Evolutionary conservation across 208 protist species (phyloP), one percentile per base, ranked within the genome.

Genomic region (Blastocrithidia nonstop): DNA sequence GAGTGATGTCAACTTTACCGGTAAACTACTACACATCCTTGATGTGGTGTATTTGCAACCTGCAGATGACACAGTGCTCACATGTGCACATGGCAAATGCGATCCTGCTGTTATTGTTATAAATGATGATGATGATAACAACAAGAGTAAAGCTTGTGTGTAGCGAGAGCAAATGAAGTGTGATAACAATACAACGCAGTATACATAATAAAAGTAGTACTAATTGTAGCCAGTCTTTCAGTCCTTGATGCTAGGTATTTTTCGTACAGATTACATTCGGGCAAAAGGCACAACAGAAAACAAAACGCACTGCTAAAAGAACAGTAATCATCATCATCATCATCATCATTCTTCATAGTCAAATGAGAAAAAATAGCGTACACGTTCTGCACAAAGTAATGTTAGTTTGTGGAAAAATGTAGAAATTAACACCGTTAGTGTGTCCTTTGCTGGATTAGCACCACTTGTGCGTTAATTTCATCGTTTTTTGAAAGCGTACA

Each of bases 351-450:
- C n/a, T n/a, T n/a, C n/a, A n/a, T n/a, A n/a, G n/a, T n/a, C n/a
- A n/a, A n/a, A n/a, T n/a, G n/a, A n/a, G n/a, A n/a, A n/a, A n/a
- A n/a, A n/a, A n/a, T n/a, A n/a, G n/a, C n/a, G n/a, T n/a, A n/a
- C n/a, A n/a, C n/a, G n/a, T n/a, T n/a, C 40, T 15, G 38, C 24
- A 6, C 36, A 19, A 4, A 67, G 58, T 28, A 60, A 45, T 4
- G 67, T 54, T 23, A 49, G 45, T 26, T 48, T 64, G 29, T 88
- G 70, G 71, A 85, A 82, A 50, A 96, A 98, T 61, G 91, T 98
- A n/a, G 95, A 98, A 58, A 76, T 98, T 32, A 98, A 98, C 66
- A 97, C 92, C 7, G 96, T 98, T 44, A 94, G 90, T 43, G 90
- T 83, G 50, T 86, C 84, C 43, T 98, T 98, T 51, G 85, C 73